Evolutionary conservation across 495 filamentous ascomycete genomes (phyloP), one percentile per base, ranked within the genome.

Genomic region (Evansstolkia leycettana): DNA sequence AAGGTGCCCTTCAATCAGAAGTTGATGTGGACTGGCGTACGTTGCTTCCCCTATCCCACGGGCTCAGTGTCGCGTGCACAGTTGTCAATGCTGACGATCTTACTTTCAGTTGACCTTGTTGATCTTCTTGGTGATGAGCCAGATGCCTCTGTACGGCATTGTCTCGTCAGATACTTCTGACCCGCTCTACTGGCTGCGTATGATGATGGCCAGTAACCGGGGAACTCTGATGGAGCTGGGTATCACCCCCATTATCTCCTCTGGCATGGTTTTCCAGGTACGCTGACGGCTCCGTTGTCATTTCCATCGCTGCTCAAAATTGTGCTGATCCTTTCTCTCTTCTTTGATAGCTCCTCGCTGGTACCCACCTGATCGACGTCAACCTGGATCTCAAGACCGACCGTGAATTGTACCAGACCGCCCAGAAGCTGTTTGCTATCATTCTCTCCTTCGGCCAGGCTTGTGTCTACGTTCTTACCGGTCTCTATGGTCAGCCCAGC

Each of bases 121-220:
- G 53, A 92, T 95, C 67, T 98, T 96, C 76, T 71, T 98, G 80
- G 89, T 99, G 58, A 99, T 99, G 92, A 93, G 84, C 66, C 90
- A 99, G 66, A 96, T 99, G 90, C 92, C 92, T 41, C 65, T 92
- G 42, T 93, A 92, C 50, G 85, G 86, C 61, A 94, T 92, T 59
- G 86, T 94, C 45, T 92, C 89, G 37, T 94, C 89, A 42, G 90
- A 98, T 65, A 86, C 80, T 36, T 92, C 85, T 28, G 92, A 99
- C 69, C 92, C 92, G 42, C 69, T 99, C 53, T 99, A 96, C 78
- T 99, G 92, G 92, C 75, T 99, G 50, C 80, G 92, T 56, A 96
- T 96, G 89, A 94, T 98, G 87, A 67, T 96, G 72, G 92, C 92
- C 52, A 92, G 83, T 82, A 99, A 99, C 60, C 75, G 92, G 51